Evolutionary conservation across 208 protist genomes (phyloP), one percentile per base, ranked within the genome.

Genomic region (Giardia duodenalis): DNA sequence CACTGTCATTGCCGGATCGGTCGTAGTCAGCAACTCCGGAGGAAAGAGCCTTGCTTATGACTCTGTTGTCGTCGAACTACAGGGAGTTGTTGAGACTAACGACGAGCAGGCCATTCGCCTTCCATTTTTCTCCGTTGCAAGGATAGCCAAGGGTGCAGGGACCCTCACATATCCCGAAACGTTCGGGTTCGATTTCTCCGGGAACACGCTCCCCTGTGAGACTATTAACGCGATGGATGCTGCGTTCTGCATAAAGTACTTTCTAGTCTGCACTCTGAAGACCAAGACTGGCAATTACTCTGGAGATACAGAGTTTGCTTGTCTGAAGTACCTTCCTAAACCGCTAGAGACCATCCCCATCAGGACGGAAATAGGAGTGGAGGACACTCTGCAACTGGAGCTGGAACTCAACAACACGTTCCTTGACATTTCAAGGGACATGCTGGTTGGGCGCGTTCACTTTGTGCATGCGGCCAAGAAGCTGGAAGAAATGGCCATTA

Each of bases 381-480:
- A 89, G 44, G 42, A 89, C 86, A 44, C 22, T 19, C 86, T 89
- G 4, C 86, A 89, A 45, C 19, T 89, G 3, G 86, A 89, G 44
- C 4, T 89, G 19, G 86, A 89, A 42, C 44, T 4, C 42, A 4
- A 4, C 86, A 89, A 89, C 44, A 89, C 86, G 4, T 45, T 45
- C 86, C 86, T 89, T 19, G 86, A 89, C 86, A 44, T 89, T 42
- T 45, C 86, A 46, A 45, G 86, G 19, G 86, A 89, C 86, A n/a
- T 89, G 3, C 42, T 89, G 39, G 4, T 45, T 4, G 86, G 86
- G 42, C 4, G 42, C 4, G 86, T 89, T 19, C 86, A 89, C 86
- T 89, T 89, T 45, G 86, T 89, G 19, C 4, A 4, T 42, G 86
- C 44, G 10, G 19, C 4, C 4, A 89, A 89, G 86, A 89, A 89